Evolutionary conservation across 208 protist species (phyloP), one percentile per base, ranked within the genome.

Genomic region (Phytomonas sp.): DNA sequence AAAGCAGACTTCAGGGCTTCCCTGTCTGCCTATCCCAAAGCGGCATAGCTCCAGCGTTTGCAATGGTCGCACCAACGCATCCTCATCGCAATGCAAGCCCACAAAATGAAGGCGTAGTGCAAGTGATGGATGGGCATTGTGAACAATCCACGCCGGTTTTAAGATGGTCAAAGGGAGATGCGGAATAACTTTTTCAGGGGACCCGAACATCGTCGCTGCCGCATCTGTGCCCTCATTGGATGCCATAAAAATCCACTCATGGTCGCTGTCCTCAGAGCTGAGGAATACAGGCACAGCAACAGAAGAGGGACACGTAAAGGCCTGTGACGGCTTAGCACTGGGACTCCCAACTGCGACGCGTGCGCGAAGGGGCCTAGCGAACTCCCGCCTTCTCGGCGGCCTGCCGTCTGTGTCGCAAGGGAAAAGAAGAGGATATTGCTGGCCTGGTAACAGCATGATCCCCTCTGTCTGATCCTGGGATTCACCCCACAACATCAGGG

Each of bases 261-360:
- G 62, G 26, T 40, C 67, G 1, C 17, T 62, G 30, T 77, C 78
- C 65, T 70, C 43, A 64, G 68, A 80, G 26, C 70, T 70, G 37
- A 83, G 71, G 46, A 83, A 67, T 26, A 53, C 60, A 31, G 75
- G 77, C 32, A 75, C n/a, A 2, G 62, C 36, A 60, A 70, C 33
- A 28, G 68, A 67, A 60, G 65, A 69, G 33, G 33, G 33, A 65
- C 78, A 83, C 9, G 67, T 40, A 69, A 79, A 80, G n/a, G 60
- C 32, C 37, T 71, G 60, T 20, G 78, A 80, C 17, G 65, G 66
- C 56, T 66, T 77, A 51, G 64, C 73, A 26, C 20, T 26, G 20
- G 20, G 46, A 26, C 46, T 56, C 17, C 46, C 46, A 56, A 56
- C 46, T 6, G 46, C 46, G 20, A 56, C 26, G 46, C 46, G 46